Evolutionary conservation across 108 stramenopile genomes (phyloP).

Genomic region (Pseudonitzschia delicatissima): DNA sequence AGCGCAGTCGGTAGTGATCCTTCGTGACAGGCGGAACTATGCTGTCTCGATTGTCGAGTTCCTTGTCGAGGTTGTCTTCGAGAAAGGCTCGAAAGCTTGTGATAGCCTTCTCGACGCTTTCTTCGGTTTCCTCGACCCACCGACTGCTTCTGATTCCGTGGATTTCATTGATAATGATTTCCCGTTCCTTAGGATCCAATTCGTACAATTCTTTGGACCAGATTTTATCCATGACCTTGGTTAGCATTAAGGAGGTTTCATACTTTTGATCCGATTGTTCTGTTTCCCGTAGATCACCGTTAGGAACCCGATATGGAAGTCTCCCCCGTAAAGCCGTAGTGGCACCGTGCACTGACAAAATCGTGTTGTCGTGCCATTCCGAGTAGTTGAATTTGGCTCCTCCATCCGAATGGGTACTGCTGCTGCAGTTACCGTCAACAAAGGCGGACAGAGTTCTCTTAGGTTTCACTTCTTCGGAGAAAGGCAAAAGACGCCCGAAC

Average conservation of each 20-base stretch:
- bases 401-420: no score
- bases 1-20: not conserved
- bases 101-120: not conserved
- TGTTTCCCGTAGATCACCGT: no score
- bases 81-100: not conserved
- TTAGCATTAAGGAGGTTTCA: not conserved
- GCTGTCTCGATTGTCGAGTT: not conserved
- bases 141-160: not conserved
- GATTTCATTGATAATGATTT: not conserved
- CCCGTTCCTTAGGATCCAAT: not conserved
- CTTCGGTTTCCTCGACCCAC: not conserved
- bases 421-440: not conserved
- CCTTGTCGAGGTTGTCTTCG: not conserved
- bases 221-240: not conserved
- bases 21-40: conserved; percentile 1
- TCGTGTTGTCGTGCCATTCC: no score
- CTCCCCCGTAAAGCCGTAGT: no score
- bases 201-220: conserved; percentile 5
- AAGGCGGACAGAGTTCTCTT: not conserved
- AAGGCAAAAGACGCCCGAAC: not conserved
- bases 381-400: no score
- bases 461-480: not conserved
- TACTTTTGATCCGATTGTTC: not conserved
- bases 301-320: no score
- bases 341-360: no score